Evolutionary conservation across 805 yeast species (phyloP), one percentile per base, ranked within the genome.

Genomic region (Ogataea sp.): DNA sequence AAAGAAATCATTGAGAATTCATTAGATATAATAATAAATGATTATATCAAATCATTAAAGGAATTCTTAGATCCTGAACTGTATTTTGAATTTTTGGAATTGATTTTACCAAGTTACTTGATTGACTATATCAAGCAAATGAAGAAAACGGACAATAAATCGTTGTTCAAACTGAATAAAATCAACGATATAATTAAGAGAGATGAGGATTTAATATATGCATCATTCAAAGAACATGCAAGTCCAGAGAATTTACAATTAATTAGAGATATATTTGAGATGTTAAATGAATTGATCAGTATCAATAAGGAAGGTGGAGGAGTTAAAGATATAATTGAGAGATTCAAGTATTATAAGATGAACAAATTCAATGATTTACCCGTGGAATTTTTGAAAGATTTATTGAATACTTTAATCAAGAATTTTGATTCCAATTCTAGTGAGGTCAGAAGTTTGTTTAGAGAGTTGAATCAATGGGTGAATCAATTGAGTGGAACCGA

Each of bases 311-410:
- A n/a, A n/a, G n/a, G n/a, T n/a, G n/a, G n/a, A 49, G 59, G 63
- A 3, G 60, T 65, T 8, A 70, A 65, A n/a, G 73, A 70, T 25
- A 63, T 78, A 20, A 50, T 71, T n/a, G 65, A 51, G 56, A 51
- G 45, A 23, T 55, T 55, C 55, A 36, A 37, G 65, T 50, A 58
- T 51, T 44, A 30, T 55, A 58, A 57, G 37, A 36, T 9, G 75
- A 71, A 33, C 11, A 72, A 71, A 31, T 87, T 80, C 64, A 80
- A 86, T 62, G 88, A 86, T 55, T 79, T 89, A 42, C 88, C 95
- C 0, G 61, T 80, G 7, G 80, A 75, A 37, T 73, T 87, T 51
- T 68, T 89, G 32, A 74, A 73, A 34, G 78, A 79, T 13, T 71
- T 87, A 32, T 67, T 88, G 39, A 65, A 67, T 46, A 71, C 65